Evolutionary conservation across 768 basidiomycete genomes (phyloP).

Genomic region (Termitomyces sp.): DNA sequence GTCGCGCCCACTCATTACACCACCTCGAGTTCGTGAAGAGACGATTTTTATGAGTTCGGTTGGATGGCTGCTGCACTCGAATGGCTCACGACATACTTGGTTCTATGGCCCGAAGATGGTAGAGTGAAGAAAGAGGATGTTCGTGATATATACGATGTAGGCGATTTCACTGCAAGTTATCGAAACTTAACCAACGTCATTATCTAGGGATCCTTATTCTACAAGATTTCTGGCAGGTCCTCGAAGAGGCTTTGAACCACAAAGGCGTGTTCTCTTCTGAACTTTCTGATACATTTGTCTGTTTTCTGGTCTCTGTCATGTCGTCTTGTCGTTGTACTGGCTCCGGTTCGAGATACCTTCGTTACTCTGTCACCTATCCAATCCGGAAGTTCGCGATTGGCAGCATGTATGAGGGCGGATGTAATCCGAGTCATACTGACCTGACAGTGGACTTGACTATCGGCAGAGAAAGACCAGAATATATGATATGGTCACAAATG

Average conservation of each 20-base stretch:
- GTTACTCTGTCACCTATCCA: background rate
- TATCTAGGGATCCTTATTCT: slow-evolving; percentile 31
- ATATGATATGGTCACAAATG: background rate
- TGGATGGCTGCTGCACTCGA: slow-evolving; percentile 37
- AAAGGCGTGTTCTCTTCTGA: background rate
- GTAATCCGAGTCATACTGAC: background rate
- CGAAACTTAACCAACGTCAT: background rate
- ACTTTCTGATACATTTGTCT: background rate
- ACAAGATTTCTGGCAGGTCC: slow-evolving; percentile 25
- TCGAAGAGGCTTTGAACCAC: background rate
- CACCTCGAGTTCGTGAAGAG: background rate
- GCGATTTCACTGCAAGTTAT: slow-evolving; percentile 1
- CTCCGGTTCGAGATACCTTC: background rate
- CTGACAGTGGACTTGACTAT: background rate
- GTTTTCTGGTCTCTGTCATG: background rate
- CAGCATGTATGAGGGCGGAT: background rate
- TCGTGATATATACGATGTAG: slow-evolving; percentile 35
- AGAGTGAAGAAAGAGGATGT: slow-evolving; percentile 36
- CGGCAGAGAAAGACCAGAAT: background rate
- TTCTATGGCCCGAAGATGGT: slow-evolving; percentile 34
- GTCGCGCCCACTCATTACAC: slow-evolving; percentile 4
- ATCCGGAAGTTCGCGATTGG: background rate
- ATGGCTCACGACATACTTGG: slow-evolving; percentile 36
- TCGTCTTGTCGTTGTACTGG: too few species aligned
- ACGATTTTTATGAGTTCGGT: slow-evolving; percentile 30